phyloP scores from a whole-genome alignment of 495 filamentous ascomycete genomes.

The Penicillium daleae region DNA sequence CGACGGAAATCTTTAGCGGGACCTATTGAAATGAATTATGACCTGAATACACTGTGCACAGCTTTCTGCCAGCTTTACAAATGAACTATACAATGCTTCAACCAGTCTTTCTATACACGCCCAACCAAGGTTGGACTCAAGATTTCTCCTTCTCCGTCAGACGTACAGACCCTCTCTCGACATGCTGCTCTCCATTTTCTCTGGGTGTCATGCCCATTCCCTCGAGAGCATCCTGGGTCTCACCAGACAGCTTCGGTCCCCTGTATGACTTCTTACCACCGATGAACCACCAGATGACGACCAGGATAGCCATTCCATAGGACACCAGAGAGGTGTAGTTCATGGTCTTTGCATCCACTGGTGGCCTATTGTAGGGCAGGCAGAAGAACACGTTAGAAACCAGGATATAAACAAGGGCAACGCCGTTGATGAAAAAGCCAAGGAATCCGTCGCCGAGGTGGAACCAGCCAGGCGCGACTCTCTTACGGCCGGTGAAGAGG shows the following conservation, averaged over 20 bases:
- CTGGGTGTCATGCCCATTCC: not conserved
- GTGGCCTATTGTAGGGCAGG: constrained; percentile 7
- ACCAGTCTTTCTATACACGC: not conserved
- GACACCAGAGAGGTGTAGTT: constrained; percentile 16
- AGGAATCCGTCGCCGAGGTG: constrained; percentile 11
- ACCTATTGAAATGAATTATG: constrained; percentile 3
- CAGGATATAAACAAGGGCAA: constrained; percentile 12
- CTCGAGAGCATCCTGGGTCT: constrained; percentile 8
- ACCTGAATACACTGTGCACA: not conserved
- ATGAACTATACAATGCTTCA: not conserved
- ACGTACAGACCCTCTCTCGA: no score
- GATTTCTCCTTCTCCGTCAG: constrained; percentile 1
- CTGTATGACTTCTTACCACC: constrained; percentile 9
- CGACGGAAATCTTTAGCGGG: not conserved
- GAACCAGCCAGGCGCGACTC: constrained; percentile 11
- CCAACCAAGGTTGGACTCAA: not conserved
- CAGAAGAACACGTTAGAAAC: constrained; percentile 14
- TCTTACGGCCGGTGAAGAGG: constrained; percentile 12
- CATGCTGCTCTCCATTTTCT: not conserved
- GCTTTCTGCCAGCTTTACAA: not conserved
- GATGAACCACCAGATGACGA: constrained; percentile 16
- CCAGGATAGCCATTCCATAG: constrained; percentile 16
- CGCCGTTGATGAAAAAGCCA: constrained; percentile 8
- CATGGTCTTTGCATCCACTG: constrained; percentile 1
- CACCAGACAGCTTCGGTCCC: constrained; percentile 9